Evolutionary conservation across 2,329 filamentous ascomycete genomes (phyloP), one percentile per base, ranked within the genome.

Genomic region (Alternaria sp.): DNA sequence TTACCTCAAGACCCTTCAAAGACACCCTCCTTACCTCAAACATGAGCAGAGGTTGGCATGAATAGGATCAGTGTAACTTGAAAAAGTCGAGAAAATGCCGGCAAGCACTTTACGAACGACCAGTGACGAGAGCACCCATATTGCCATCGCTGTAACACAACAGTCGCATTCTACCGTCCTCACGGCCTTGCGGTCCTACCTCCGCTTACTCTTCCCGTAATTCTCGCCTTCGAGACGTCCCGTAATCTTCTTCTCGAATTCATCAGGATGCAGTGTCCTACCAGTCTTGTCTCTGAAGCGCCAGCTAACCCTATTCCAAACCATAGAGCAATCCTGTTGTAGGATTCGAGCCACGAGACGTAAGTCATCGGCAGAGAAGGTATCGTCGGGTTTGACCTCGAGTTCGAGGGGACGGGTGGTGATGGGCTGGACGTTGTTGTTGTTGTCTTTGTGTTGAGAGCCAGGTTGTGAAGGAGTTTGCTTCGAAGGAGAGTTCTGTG

Each of bases 211-310:
- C 41, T 25, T 41, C 16, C 57, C 51, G 22, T 40, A 54, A 5
- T 38, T 18, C 34, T 66, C 60, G 3, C 56, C 50, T 25, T 66
- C 63, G 12, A 72, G 50, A 8, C 16, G 22, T 3, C 74, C 74
- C 0, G 67, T 72, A 49, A 84, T 75, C 70, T 81, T 83, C 62
- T 79, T 75, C 65, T 77, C 73, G 34, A 84, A 77, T 22, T 81
- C 77, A 4, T 81, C 77, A 1, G 81, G 76, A 63, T 80, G 75
- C 27, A 85, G 65, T 4, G 75, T 72, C 41, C 82, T 75, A 2
- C 84, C 84, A 2, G 83, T 86, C 71, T 80, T 80, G 55, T 85
- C 82, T 55, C 75, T 81, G 75, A 86, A 86, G 25, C 75, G 73
- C 53, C 79, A 81, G 48, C 81, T 81, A 2, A 86, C 74, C 5